Evolutionary conservation across 2,329 filamentous ascomycete genomes (phyloP).

Genomic region (Dryadomyces sulphureus): DNA sequence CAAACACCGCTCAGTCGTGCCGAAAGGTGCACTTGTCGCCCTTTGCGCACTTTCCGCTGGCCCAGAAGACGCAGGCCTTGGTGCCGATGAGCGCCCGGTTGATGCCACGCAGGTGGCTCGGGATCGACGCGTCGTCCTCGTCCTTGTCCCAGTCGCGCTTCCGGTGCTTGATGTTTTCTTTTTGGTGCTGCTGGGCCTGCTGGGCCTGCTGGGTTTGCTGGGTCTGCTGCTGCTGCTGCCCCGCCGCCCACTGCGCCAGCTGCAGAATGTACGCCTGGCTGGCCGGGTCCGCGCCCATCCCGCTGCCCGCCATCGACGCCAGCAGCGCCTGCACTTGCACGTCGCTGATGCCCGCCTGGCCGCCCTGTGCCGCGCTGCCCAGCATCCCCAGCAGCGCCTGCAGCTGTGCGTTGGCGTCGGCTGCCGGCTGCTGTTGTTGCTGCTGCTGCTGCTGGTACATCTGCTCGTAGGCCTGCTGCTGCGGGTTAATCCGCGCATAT

Average conservation of each 20-base stretch:
- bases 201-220: not conserved
- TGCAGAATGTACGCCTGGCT: conserved; percentile 7
- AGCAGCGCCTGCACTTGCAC: conserved; percentile 10
- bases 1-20: conserved; percentile 32
- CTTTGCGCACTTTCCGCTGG: conserved; percentile 56
- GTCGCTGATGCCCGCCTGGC: conserved; percentile 1
- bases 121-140: conserved; percentile 19
- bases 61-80: conserved; percentile 55
- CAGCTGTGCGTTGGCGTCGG: conserved; percentile 10
- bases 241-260: conserved; percentile 8
- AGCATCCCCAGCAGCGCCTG: conserved; percentile 10
- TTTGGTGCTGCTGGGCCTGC: not conserved
- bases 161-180: conserved; percentile 12
- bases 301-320: conserved; percentile 1
- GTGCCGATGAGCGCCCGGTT: conserved; percentile 48
- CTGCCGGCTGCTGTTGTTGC: conserved; percentile 10
- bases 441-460: conserved; percentile 12
- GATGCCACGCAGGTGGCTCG: conserved; percentile 24
- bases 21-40: conserved; percentile 62
- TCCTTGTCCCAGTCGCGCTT: conserved; percentile 18
- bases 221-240: conserved; percentile 1
- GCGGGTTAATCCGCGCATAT: conserved; percentile 21
- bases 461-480: conserved; percentile 18
- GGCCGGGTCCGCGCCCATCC: not conserved
- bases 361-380: conserved; percentile 2